These are phyloP conservation scores for Solanum medicagineum DNA, from an alignment of 257 asterid genomes.

Conservation along the genomic window DNA sequence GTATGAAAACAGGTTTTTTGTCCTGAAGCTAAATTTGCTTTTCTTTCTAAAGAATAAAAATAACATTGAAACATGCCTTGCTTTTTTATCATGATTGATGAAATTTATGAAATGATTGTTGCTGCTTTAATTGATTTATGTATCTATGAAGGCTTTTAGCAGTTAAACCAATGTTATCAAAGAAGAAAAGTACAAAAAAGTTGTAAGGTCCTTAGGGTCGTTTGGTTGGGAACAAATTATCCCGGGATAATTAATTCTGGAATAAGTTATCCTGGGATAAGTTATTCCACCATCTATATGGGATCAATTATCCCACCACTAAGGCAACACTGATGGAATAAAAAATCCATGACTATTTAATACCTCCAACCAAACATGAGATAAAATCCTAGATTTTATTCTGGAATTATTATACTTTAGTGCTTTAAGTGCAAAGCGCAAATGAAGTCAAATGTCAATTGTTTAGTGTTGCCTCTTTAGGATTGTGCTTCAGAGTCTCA, in stretches of 20 bases:
- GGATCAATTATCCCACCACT: no score
- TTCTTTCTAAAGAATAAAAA: background rate
- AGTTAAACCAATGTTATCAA: background rate
- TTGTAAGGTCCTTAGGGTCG: background rate
- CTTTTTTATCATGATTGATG: background rate
- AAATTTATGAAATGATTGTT: background rate
- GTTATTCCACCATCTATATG: no score
- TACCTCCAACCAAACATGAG: no score
- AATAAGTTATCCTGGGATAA: no score
- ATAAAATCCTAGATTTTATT: no score
- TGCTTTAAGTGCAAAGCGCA: background rate
- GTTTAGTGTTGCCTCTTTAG: background rate
- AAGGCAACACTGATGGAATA: no score
- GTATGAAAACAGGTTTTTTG: no score
- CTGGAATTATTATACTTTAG: no score
- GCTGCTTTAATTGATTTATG: background rate
- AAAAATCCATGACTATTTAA: no score
- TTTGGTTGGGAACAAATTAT: no score
- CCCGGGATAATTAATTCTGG: no score
- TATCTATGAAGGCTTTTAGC: background rate
- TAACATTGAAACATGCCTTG: background rate
- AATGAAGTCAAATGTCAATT: background rate
- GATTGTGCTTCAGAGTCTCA: background rate
- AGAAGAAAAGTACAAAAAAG: background rate
- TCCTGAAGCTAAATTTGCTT: background rate